phyloP scores from a whole-genome alignment of 148 eudicot species.

The Cornus florida region DNA sequence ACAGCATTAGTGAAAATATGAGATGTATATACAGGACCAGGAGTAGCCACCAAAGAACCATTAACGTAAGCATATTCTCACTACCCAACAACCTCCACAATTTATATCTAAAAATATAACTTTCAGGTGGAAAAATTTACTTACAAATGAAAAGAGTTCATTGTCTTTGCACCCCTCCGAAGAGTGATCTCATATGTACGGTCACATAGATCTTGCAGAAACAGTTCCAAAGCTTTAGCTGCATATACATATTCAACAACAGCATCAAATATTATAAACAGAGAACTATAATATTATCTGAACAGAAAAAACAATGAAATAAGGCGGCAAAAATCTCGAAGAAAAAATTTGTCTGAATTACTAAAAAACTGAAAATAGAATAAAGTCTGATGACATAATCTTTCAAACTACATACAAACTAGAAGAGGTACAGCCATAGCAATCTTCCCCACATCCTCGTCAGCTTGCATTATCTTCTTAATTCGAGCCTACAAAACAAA shows the following conservation, averaged over 20 bases:
- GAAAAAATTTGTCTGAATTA: background rate
- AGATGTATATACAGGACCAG: background rate
- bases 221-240: conserved; percentile 51
- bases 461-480: conserved; percentile 41
- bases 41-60: background rate
- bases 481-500: conserved; percentile 11
- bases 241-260: background rate
- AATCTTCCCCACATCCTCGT: conserved; percentile 39
- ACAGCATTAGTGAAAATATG: background rate
- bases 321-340: background rate
- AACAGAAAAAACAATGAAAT: background rate
- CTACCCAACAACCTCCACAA: background rate
- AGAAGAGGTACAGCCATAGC: conserved; percentile 41
- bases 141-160: conserved; percentile 39
- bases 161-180: conserved; percentile 35
- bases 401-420: conserved; percentile 23
- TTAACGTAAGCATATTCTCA: background rate
- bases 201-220: conserved; percentile 42
- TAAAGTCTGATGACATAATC: background rate
- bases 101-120: background rate
- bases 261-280: background rate
- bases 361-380: background rate
- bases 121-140: conserved; percentile 3
- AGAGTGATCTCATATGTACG: conserved; percentile 36
- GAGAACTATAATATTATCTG: background rate